Percentiles rank a stretch among this genome's conserved stretches.
Evolutionary conservation across 2,329 filamentous ascomycete species (phyloP).

Genomic region (Aspergillus sp.): DNA sequence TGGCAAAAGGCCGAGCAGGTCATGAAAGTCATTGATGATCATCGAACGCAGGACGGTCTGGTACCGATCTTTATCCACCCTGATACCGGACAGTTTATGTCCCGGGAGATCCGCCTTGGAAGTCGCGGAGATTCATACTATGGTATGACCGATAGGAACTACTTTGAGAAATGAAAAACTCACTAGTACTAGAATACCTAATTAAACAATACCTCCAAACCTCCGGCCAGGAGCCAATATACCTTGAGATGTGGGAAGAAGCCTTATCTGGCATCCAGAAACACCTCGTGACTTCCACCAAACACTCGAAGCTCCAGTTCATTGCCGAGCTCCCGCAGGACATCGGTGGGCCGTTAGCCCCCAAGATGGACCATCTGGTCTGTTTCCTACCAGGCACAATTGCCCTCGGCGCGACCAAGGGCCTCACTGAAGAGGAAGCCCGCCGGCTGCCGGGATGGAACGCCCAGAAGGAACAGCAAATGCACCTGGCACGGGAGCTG

Average conservation of each 20-base stretch:
- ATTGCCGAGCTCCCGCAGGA: conserved; percentile 82
- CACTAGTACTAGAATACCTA: conserved; percentile 68
- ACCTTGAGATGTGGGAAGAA: conserved; percentile 91
- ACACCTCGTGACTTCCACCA: conserved; percentile 86
- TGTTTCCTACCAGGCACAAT: conserved; percentile 98
- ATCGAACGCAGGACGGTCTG: conserved; percentile 76
- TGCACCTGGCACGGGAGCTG: conserved; percentile 81
- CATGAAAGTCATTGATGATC: conserved; percentile 64
- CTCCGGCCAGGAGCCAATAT: conserved; percentile 77
- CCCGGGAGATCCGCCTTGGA: conserved; percentile 86
- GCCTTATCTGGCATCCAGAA: conserved; percentile 82
- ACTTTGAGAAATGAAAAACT: not conserved
- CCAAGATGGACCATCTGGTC: conserved; percentile 97
- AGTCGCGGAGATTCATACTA: conserved; percentile 98
- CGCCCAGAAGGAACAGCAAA: conserved; percentile 77
- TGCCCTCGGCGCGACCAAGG: conserved; percentile 80
- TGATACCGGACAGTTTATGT: conserved; percentile 73
- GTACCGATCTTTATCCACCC: conserved; percentile 90
- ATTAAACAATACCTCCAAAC: conserved; percentile 99
- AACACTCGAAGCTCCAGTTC: conserved; percentile 77
- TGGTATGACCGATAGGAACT: conserved; percentile 33
- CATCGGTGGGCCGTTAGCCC: conserved; percentile 62
- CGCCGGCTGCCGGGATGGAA: conserved; percentile 61
- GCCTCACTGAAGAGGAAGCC: conserved; percentile 72
- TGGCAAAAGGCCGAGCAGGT: conserved; percentile 95